Evolutionary conservation across 2,329 filamentous ascomycete genomes (phyloP).

Genomic region (Calonectria multiphialidica): DNA sequence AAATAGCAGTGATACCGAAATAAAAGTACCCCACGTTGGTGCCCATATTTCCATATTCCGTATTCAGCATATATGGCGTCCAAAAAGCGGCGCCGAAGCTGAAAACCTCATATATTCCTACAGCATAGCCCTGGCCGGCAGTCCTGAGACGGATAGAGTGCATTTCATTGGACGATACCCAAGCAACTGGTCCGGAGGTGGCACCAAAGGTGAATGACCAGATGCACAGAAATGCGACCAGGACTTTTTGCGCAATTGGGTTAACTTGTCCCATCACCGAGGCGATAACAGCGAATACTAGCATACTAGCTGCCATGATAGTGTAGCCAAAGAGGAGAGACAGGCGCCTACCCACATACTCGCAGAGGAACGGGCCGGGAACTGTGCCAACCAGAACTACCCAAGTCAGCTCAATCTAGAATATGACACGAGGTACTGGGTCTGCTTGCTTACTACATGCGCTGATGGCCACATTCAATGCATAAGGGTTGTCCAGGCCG

Average conservation of each 20-base stretch:
- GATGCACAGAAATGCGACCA: slow-evolving; percentile 4
- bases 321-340: background rate
- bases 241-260: background rate
- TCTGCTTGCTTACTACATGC: background rate
- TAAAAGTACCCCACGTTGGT: slow-evolving; percentile 19
- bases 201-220: slow-evolving; percentile 15
- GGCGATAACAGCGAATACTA: background rate
- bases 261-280: background rate
- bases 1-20: background rate
- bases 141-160: background rate
- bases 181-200: background rate
- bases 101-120: slow-evolving; percentile 3
- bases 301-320: slow-evolving; percentile 2
- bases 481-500: slow-evolving; percentile 1
- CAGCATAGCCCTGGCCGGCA: background rate
- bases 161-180: slow-evolving; percentile 10
- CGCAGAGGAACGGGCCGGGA: slow-evolving; percentile 6
- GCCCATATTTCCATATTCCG: slow-evolving; percentile 12
- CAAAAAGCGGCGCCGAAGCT: slow-evolving; percentile 12
- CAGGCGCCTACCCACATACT: background rate
- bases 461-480: slow-evolving; percentile 9
- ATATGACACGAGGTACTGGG: no score
- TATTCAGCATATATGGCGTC: slow-evolving; percentile 13
- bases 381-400: slow-evolving; percentile 6
- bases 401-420: no score